phyloP scores from a whole-genome alignment of 73 alveolate species.

The Uronychia binucleata region DNA sequence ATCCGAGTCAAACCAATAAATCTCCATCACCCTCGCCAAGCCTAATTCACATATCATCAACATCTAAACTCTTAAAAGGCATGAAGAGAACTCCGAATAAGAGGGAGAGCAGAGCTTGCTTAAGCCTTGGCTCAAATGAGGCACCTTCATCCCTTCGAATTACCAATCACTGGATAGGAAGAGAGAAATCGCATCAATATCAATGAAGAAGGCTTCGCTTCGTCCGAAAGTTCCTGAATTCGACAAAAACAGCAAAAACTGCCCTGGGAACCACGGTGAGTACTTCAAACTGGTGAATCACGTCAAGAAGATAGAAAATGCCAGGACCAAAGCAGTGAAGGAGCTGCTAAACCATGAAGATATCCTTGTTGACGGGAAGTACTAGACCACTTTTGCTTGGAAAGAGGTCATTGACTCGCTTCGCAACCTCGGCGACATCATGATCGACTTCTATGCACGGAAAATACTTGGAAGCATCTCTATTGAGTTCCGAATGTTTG shows the following conservation, averaged over 20 bases:
- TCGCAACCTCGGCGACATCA: neutral
- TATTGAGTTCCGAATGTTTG: neutral
- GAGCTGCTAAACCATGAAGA: neutral
- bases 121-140: too few relatives aligned
- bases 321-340: neutral
- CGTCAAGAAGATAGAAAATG: neutral
- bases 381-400: neutral
- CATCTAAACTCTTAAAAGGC: too few relatives aligned
- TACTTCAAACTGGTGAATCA: neutral
- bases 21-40: too few relatives aligned
- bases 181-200: too few relatives aligned
- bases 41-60: too few relatives aligned
- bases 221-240: neutral
- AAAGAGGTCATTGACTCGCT: neutral
- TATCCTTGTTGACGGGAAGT: neutral
- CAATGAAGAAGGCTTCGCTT: neutral
- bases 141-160: too few relatives aligned
- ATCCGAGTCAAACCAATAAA: too few relatives aligned
- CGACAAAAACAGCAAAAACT: neutral
- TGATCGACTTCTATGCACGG: neutral
- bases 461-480: neutral
- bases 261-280: neutral
- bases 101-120: too few relatives aligned
- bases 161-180: too few relatives aligned
- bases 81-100: too few relatives aligned